Conservation (phyloP, 2,329 filamentous ascomycete genomes). For the Parascedosporium putredinis region DNA sequence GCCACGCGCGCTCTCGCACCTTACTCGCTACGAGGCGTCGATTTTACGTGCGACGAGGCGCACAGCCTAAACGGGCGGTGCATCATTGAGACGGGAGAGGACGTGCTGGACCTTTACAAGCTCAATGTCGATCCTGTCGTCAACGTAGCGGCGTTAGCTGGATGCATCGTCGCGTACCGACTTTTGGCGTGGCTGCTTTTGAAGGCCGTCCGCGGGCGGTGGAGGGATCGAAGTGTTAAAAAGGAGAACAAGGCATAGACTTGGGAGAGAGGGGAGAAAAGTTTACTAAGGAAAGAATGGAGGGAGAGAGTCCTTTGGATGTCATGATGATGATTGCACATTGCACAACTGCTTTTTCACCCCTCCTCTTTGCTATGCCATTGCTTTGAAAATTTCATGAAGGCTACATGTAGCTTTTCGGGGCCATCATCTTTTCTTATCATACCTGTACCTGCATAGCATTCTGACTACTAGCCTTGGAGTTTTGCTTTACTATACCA, state of each 20-base stretch:
- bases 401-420: too few species aligned
- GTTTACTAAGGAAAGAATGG: too few species aligned
- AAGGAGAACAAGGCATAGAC: neutral
- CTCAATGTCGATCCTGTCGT: constrained; percentile 50
- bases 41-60: constrained; percentile 51
- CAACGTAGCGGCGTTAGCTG: constrained; percentile 53
- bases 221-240: neutral
- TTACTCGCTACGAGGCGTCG: constrained; percentile 49
- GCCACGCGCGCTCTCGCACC: constrained; percentile 55
- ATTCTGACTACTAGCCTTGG: too few species aligned
- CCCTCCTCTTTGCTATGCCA: too few species aligned
- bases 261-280: neutral
- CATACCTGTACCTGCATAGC: too few species aligned
- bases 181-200: constrained; percentile 51
- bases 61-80: constrained; percentile 54
- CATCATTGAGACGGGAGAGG: constrained; percentile 52
- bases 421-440: too few species aligned
- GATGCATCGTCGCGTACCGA: constrained; percentile 55
- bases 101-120: constrained; percentile 58
- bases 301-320: too few species aligned
- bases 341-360: too few species aligned
- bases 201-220: constrained; percentile 5
- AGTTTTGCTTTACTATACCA: too few species aligned
- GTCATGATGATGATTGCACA: too few species aligned
- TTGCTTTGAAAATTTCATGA: too few species aligned